Evolutionary conservation across 345 rosid species (phyloP).

Genomic region (sweet orange (Citrus sinensis)): DNA sequence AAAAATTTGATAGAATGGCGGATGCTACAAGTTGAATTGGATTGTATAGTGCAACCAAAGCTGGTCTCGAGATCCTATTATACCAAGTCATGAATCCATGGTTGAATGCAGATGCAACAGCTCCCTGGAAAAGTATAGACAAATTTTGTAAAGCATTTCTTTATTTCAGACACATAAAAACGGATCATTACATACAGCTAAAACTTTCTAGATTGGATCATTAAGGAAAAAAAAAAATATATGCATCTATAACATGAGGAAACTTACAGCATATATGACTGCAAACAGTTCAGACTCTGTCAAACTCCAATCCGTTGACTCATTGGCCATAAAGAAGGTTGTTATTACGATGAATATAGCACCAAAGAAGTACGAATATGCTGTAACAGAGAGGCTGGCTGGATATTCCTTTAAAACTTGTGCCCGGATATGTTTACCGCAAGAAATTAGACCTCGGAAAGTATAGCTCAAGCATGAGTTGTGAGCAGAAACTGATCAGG

Average conservation of each 20-base stretch:
- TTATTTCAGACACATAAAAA: neutral
- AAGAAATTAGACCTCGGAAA: slow-evolving; percentile 10
- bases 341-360: slow-evolving; percentile 64
- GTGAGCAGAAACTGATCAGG: neutral
- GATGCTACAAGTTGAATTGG: slow-evolving; percentile 19
- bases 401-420: slow-evolving; percentile 79
- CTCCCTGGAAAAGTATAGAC: slow-evolving; percentile 48
- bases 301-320: slow-evolving; percentile 78
- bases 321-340: slow-evolving; percentile 55
- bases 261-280: slow-evolving; percentile 87
- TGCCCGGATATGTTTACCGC: slow-evolving; percentile 51
- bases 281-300: slow-evolving; percentile 76
- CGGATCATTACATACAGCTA: neutral
- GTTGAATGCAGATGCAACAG: slow-evolving; percentile 49
- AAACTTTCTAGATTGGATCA: neutral
- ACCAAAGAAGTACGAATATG: slow-evolving; percentile 80
- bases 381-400: slow-evolving; percentile 78
- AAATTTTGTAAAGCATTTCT: neutral
- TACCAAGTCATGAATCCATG: neutral
- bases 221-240: too few relatives aligned
- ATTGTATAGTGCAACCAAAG: slow-evolving; percentile 17
- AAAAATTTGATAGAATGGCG: slow-evolving; percentile 75
- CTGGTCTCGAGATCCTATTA: too few relatives aligned
- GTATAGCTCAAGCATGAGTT: neutral
- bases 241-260: neutral